Evolutionary conservation across 2,329 filamentous ascomycete species (phyloP), one percentile per base, ranked within the genome.

Genomic region (Metarhizium guizhouense): DNA sequence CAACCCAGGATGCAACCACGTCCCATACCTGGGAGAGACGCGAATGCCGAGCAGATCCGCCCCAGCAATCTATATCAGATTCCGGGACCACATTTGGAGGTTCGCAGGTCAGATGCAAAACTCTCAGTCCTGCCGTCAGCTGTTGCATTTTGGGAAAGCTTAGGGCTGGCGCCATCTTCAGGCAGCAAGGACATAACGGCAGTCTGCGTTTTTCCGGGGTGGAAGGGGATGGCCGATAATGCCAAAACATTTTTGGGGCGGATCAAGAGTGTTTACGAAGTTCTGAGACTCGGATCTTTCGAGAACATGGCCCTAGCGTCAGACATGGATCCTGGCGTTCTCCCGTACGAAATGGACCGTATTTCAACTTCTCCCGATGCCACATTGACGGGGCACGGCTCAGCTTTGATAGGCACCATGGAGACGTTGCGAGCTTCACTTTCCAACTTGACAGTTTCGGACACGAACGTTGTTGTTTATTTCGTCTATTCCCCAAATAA

Each of bases 91-190:
- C 85, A 88, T 63, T 73, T 94, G 42, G 84, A 89, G 60, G 75
- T 95, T 11, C 84, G 85, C 51, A 79, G 89, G 54, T 81, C 84
- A 20, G 86, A 90, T 43, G 78, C 79, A 2, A 81, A 80, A 51
- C 79, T 91, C 55, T 89, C 90, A 11, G 76, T 95, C 43, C 74
- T 93, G 25, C 87, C 90, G 2, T 82, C 88, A 0, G 86, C 88
- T 0, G 74, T 93, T 20, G 74, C 79, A 1, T 95, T 94, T 64
- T 95, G 90, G 90, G 89, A 94, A 65, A 84, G 85, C 50, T 73
- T 95, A 18, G 87, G 88, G 0, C 76, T 95, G 2, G 83, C 83
- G 2, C 90, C 90, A 3, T 82, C 82, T 8, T 82, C 82, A 57
- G 87, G 88, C 0, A 65, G 76, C 7, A 95, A 95, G 67, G 82